Evolutionary conservation across 169 alveolate genomes (phyloP).

Genomic region (Plasmodium blacklocki): DNA sequence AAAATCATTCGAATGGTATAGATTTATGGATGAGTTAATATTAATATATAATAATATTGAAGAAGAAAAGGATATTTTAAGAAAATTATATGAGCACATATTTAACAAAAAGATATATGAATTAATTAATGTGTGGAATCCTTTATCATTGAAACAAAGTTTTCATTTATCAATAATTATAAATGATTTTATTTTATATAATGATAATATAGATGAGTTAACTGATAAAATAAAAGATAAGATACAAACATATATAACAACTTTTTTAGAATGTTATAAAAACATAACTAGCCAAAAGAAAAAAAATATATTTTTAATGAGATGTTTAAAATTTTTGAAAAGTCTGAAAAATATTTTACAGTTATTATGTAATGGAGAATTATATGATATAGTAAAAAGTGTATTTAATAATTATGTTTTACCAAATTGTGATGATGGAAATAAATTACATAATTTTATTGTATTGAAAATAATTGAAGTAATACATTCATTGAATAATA

Average conservation of each 20-base stretch:
- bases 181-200: constrained; percentile 37
- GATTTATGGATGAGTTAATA: constrained; percentile 47
- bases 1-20: constrained; percentile 69
- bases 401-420: constrained; percentile 39
- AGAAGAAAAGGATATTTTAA: constrained; percentile 37
- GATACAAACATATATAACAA: constrained; percentile 10
- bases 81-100: constrained; percentile 21
- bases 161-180: constrained; percentile 34
- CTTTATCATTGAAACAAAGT: constrained; percentile 69
- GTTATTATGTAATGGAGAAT: constrained; percentile 13
- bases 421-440: constrained; percentile 44
- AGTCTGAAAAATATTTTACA: constrained; percentile 23
- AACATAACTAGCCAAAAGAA: constrained; percentile 37
- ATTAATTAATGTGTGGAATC: constrained; percentile 63
- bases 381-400: constrained; percentile 41
- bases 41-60: constrained; percentile 14
- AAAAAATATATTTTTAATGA: constrained; percentile 64
- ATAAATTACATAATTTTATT: constrained; percentile 50
- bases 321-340: constrained; percentile 67
- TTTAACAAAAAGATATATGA: constrained; percentile 48
- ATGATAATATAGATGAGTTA: constrained; percentile 1
- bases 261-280: constrained; percentile 55
- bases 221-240: constrained; percentile 23
- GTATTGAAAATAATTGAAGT: constrained; percentile 28
- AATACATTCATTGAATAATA: constrained; percentile 27